phyloP scores from a whole-genome alignment of 139 green algal genomes.

The Chlamydomonas urium region DNA sequence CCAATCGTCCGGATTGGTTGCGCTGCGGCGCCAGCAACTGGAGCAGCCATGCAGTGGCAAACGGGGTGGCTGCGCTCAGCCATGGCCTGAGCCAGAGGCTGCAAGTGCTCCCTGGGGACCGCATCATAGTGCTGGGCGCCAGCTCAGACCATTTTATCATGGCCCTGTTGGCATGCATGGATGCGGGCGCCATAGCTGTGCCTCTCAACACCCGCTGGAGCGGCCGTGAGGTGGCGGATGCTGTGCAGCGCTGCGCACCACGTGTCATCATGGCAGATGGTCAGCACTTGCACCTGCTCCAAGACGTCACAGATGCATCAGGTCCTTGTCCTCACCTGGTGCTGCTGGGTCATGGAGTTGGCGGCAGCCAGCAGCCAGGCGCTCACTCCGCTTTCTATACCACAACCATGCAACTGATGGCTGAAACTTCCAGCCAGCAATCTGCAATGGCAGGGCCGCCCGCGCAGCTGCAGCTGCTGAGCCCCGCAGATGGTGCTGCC shows the following conservation, averaged over 20 bases:
- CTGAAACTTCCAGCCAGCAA: no score
- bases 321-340: no score
- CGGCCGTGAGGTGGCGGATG: constrained; percentile 38
- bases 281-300: no score
- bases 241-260: constrained; percentile 34
- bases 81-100: constrained; percentile 17
- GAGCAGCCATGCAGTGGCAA: no score
- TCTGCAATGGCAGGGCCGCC: no score
- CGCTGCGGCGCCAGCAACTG: no score
- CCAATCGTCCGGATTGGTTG: no score
- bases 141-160: constrained; percentile 43
- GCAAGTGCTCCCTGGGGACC: constrained; percentile 29
- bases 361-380: no score
- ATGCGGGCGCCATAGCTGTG: constrained; percentile 56
- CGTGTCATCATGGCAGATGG: constrained; percentile 17
- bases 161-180: constrained; percentile 48
- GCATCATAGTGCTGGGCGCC: constrained; percentile 36
- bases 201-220: constrained; percentile 76
- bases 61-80: constrained; percentile 47
- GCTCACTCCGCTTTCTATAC: no score
- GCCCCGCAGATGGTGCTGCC: constrained; percentile 16
- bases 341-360: no score
- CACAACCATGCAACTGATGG: no score
- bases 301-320: no score
- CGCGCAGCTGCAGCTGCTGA: constrained; percentile 33